phyloP scores from a whole-genome alignment of 2,329 filamentous ascomycete species.

The Xylariaceae sp. region DNA sequence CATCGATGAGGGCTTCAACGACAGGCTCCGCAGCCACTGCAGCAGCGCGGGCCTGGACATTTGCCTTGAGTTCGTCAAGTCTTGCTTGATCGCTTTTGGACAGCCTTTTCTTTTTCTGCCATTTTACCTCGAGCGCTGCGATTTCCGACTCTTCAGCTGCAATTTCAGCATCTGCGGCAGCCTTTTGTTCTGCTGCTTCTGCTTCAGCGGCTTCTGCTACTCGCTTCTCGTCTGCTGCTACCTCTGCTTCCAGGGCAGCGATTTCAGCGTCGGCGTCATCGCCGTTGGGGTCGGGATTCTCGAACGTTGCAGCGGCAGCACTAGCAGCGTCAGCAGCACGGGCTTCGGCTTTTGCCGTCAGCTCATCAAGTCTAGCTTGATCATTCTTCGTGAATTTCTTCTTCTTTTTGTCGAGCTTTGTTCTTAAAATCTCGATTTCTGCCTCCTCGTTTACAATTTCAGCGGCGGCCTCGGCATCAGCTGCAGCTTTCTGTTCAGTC shows the following conservation, averaged over 20 bases:
- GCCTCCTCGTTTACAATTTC: not conserved
- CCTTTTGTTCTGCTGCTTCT: not conserved
- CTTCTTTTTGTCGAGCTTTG: not conserved
- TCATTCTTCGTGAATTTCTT: not conserved
- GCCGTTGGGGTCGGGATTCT: too few relatives aligned
- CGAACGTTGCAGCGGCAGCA: not conserved
- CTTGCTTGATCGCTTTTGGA: conserved; percentile 8
- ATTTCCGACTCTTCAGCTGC: conserved; percentile 11
- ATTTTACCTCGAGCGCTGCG: conserved; percentile 1
- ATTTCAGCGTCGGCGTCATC: conserved; percentile 22
- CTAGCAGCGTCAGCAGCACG: conserved; percentile 11
- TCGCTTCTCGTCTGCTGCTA: conserved; percentile 15
- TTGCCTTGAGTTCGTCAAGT: conserved; percentile 10
- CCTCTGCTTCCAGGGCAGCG: conserved; percentile 23
- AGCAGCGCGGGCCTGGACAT: conserved; percentile 10
- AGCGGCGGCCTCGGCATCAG: not conserved
- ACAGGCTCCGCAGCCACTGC: conserved; percentile 5
- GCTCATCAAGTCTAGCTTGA: not conserved
- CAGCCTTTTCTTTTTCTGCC: conserved; percentile 8
- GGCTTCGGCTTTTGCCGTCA: conserved; percentile 5
- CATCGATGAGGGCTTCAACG: conserved; percentile 14
- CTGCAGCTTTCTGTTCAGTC: conserved; percentile 15
- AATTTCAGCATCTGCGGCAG: not conserved
- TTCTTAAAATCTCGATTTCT: not conserved
- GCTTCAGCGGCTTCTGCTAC: not conserved